Evolutionary conservation across 352 stramenopile genomes (phyloP).

Genomic region (Pythium insidiosum): DNA sequence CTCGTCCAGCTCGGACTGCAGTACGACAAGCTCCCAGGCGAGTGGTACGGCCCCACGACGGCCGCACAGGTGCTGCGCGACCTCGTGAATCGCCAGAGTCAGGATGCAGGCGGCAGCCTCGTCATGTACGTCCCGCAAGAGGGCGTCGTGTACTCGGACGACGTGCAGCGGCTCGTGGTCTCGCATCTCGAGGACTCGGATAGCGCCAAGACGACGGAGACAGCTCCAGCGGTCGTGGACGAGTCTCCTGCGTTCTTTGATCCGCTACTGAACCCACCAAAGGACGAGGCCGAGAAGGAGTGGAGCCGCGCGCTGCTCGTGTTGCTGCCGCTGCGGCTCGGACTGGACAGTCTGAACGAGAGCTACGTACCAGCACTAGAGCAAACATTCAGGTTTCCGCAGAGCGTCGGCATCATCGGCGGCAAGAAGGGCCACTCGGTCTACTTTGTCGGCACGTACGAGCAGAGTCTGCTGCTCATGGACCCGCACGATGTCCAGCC

Average conservation of each 20-base stretch:
- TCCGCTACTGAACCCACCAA: conserved; percentile 70
- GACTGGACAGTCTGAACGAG: conserved; percentile 82
- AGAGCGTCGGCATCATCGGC: conserved; percentile 93
- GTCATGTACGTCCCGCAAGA: conserved; percentile 82
- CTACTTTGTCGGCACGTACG: conserved; percentile 92
- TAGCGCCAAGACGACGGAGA: background rate
- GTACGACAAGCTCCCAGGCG: conserved; percentile 87
- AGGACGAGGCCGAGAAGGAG: conserved; percentile 25
- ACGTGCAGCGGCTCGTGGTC: conserved; percentile 63
- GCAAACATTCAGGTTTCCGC: conserved; percentile 83
- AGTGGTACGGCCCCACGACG: conserved; percentile 91
- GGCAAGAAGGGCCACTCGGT: conserved; percentile 92
- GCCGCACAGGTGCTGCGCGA: conserved; percentile 85
- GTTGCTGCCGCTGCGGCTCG: conserved; percentile 88
- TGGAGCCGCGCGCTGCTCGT: conserved; percentile 89
- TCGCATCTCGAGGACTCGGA: conserved; percentile 37
- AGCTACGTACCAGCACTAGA: conserved; percentile 69
- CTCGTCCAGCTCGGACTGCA: conserved; percentile 87
- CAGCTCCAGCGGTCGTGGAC: conserved; percentile 8
- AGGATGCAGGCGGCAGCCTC: conserved; percentile 32
- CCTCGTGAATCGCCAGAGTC: conserved; percentile 63
- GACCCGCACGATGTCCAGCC: conserved; percentile 81
- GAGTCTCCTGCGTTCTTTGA: conserved; percentile 87
- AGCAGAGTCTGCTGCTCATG: conserved; percentile 70
- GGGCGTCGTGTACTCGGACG: conserved; percentile 74